Base-by-base conservation (phyloP, 345 rosid species). In the Pelargonium nanum region DNA sequence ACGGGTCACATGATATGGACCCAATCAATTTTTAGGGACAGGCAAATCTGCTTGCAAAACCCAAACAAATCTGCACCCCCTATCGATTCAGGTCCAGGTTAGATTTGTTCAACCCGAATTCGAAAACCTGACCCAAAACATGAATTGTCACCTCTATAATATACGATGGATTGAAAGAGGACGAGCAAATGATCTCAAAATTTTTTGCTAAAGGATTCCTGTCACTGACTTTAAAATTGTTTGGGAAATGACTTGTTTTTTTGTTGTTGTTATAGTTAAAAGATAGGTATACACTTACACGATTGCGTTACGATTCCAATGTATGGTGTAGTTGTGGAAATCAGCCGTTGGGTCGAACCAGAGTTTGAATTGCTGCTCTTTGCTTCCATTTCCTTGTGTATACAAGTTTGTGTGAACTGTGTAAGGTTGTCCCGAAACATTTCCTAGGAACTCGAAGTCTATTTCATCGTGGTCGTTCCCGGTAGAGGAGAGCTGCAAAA, bases 321-420 rank as follows among this genome's bases (percentile, higher is more conserved):
- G 71, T 22, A 90, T 82, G 52, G 95, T 90, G 70, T 87, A 83
- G 77, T 87, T 87, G 75, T 90, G 91, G 73, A 66, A 90, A 75
- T 81, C 83, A 51, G 70, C 77, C 71, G 73, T 68, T 4, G 79
- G 75, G 68, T 75, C 79, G 51, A 75, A 75, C 75, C 79, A 75
- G 1, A 67, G 60, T 53, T 58, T 51, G 45, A 74, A 69, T 22
- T 72, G 72, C 26, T 69, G 74, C 45, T 74, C 77, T 50, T 28
- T 74, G 71, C 67, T 75, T 72, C 95, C 90, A 22, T 64, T 74
- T 59, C 92, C 95, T 78, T 78, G 77, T 15, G 80, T 70, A 55
- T 63, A 87, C 54, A 87, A 65, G 69, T 87, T 89, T 70, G 95
- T 83, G 71, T 89, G 88, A 60, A 87, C 62, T 13, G 68, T 85